These are phyloP conservation scores for Hymenotorrendiella dingleyae DNA, from an alignment of 2,329 filamentous ascomycete species.

Conservation along the genomic window DNA sequence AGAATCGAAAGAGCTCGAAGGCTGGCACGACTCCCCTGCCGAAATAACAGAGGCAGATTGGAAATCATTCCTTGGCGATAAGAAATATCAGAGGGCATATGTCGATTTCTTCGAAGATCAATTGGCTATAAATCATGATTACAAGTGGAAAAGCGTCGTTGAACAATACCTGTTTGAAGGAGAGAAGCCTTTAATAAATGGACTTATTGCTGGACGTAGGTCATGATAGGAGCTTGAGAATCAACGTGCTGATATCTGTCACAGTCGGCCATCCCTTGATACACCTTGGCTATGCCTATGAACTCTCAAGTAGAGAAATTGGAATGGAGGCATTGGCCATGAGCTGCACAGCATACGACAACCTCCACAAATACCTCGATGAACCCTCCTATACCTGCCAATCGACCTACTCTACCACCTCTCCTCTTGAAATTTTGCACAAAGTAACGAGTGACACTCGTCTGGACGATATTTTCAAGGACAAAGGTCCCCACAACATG, in stretches of 20 bases:
- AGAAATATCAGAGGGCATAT: conserved; percentile 79
- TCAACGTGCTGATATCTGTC: conserved; percentile 4
- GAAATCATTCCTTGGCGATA: conserved; percentile 75
- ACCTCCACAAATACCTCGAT: conserved; percentile 63
- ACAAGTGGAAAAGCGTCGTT: conserved; percentile 78
- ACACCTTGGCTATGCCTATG: conserved; percentile 88
- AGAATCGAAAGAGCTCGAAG: conserved; percentile 64
- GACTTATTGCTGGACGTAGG: conserved; percentile 72
- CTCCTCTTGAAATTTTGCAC: conserved; percentile 65
- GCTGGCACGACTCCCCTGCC: conserved; percentile 77
- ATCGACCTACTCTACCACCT: conserved; percentile 52
- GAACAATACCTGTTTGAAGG: conserved; percentile 70
- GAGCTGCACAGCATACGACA: conserved; percentile 51
- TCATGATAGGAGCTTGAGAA: conserved; percentile 28
- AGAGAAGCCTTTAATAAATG: conserved; percentile 73
- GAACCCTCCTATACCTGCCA: conserved; percentile 64
- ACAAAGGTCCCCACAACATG: conserved; percentile 57
- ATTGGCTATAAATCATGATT: conserved; percentile 62
- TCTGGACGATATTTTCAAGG: conserved; percentile 60
- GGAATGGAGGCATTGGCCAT: conserved; percentile 83
- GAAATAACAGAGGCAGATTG: conserved; percentile 83
- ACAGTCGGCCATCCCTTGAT: conserved; percentile 87
- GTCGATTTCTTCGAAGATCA: conserved; percentile 95
- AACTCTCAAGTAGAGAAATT: conserved; percentile 77
- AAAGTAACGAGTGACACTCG: conserved; percentile 62